phyloP scores from a whole-genome alignment of 1,284 basidiomycete species.

The Coniferiporia sulphurascens region DNA sequence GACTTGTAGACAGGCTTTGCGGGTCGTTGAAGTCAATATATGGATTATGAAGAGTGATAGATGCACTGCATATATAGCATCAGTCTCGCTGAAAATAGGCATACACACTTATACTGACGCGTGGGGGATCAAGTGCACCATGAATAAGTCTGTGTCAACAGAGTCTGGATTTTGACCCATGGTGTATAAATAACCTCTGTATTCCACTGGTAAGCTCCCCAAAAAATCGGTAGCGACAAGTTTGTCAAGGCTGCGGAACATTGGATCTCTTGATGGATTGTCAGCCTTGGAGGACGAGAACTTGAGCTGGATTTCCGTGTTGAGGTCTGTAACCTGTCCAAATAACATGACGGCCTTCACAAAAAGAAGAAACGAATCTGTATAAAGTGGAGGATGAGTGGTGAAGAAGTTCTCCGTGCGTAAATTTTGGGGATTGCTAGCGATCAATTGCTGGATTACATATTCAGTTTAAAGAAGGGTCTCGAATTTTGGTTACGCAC shows the following conservation, averaged over 20 bases:
- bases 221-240: conserved; percentile 64
- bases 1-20: conserved; percentile 55
- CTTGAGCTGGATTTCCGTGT: conserved; percentile 65
- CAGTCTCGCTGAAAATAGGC: conserved; percentile 7
- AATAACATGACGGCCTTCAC: conserved; percentile 80
- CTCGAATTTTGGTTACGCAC: conserved; percentile 35
- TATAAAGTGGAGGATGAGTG: conserved; percentile 66
- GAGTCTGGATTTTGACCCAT: conserved; percentile 48
- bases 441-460: conserved; percentile 28
- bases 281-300: conserved; percentile 47
- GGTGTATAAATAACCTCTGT: conserved; percentile 52
- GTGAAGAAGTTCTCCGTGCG: conserved; percentile 57
- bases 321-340: conserved; percentile 76
- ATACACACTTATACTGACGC: conserved; percentile 49
- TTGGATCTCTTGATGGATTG: conserved; percentile 55
- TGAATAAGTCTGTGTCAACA: conserved; percentile 75
- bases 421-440: conserved; percentile 69
- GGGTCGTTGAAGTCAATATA: conserved; percentile 70
- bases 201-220: conserved; percentile 59
- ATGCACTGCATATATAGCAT: conserved; percentile 47
- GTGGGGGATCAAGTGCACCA: conserved; percentile 78
- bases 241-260: conserved; percentile 63
- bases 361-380: conserved; percentile 72
- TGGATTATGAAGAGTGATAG: conserved; percentile 77
- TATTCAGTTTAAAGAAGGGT: conserved; percentile 15